Evolutionary conservation across 148 eudicot species (phyloP).

Genomic region (Selenicereus undatus): DNA sequence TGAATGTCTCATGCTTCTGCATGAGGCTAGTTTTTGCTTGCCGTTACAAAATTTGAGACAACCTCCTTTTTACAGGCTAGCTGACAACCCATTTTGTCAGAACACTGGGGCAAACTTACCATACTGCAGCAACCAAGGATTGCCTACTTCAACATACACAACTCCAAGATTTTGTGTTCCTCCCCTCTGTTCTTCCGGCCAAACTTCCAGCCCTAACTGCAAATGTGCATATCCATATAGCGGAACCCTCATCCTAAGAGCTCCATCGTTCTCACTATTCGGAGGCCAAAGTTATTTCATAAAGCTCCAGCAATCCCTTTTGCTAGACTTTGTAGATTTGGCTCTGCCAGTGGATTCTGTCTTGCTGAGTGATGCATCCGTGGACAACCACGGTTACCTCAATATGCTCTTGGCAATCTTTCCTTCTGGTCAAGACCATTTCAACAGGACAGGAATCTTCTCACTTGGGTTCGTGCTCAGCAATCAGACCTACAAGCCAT

Average conservation of each 20-base stretch:
- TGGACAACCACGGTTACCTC: conserved; percentile 36
- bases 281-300: conserved; percentile 31
- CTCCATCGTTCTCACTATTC: conserved; percentile 56
- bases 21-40: background rate
- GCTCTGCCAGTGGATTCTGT: conserved; percentile 67
- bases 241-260: conserved; percentile 53
- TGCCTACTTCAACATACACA: conserved; percentile 35
- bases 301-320: conserved; percentile 36
- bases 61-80: conserved; percentile 42
- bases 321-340: conserved; percentile 13
- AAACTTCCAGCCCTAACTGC: conserved; percentile 71
- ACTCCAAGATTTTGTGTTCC: conserved; percentile 49
- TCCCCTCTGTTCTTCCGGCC: conserved; percentile 33
- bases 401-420: conserved; percentile 44
- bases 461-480: conserved; percentile 50
- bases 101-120: conserved; percentile 2
- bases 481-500: conserved; percentile 61
- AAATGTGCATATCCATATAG: conserved; percentile 68
- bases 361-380: conserved; percentile 43
- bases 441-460: conserved; percentile 55
- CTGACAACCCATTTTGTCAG: conserved; percentile 49
- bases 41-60: background rate
- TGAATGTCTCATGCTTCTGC: background rate
- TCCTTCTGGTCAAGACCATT: conserved; percentile 49
- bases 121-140: conserved; percentile 34